Conservation (phyloP, 495 filamentous ascomycete species). For the Penicillium alfredii region DNA sequence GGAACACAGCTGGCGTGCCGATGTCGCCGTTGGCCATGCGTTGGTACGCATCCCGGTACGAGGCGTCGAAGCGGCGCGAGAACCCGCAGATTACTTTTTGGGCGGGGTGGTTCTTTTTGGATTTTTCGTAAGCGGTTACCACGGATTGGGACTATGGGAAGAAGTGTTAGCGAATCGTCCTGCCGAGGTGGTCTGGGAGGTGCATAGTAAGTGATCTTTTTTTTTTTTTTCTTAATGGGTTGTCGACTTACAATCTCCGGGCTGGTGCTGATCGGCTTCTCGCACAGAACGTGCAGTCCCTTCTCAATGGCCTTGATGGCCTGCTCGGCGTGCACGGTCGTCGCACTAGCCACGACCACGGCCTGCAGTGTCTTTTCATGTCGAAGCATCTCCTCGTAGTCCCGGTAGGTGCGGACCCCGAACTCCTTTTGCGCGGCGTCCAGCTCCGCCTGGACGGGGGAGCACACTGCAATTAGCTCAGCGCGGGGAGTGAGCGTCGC, state of each 20-base stretch:
- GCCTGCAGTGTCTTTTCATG: constrained; percentile 39
- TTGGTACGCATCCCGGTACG: constrained; percentile 35
- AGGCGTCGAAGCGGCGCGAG: constrained; percentile 47
- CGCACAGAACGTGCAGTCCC: constrained; percentile 47
- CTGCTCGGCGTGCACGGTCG: constrained; percentile 45
- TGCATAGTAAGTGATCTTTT: background rate
- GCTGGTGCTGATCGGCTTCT: constrained; percentile 45
- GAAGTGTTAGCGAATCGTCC: background rate
- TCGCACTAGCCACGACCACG: constrained; percentile 40
- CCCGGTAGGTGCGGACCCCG: constrained; percentile 26
- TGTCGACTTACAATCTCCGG: constrained; percentile 21
- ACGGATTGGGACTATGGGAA: constrained; percentile 37
- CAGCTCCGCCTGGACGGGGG: constrained; percentile 36
- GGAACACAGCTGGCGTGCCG: constrained; percentile 42
- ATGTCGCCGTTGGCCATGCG: constrained; percentile 38
- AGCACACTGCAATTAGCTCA: constrained; percentile 41
- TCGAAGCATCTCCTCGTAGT: constrained; percentile 43
- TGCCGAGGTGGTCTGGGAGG: background rate
- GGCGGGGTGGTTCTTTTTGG: constrained; percentile 29
- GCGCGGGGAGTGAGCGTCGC: constrained; percentile 39
- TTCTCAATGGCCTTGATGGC: constrained; percentile 45
- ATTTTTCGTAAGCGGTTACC: constrained; percentile 31
- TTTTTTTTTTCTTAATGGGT: background rate
- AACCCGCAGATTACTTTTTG: constrained; percentile 53
- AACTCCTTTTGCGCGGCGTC: constrained; percentile 36